Conservation (phyloP, 768 basidiomycete genomes). For the Tulasnella sp. region DNA sequence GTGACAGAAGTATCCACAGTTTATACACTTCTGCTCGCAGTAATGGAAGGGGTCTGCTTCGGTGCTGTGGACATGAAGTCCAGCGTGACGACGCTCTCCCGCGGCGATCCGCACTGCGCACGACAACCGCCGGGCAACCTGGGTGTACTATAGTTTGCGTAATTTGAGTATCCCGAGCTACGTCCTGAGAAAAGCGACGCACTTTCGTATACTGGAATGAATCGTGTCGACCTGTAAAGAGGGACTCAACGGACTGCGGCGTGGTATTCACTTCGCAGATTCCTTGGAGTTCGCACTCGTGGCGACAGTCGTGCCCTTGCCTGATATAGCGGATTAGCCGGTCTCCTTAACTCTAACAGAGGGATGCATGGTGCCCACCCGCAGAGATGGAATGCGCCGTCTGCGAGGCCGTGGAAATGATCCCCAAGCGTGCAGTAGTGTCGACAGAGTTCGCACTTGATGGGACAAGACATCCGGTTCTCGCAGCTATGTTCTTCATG, state of each 20-base stretch:
- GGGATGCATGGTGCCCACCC: constrained; percentile 30
- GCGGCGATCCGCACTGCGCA: constrained; percentile 39
- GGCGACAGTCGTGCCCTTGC: constrained; percentile 39
- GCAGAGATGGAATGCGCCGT: constrained; percentile 39
- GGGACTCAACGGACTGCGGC: constrained; percentile 48
- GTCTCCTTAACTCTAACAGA: neutral
- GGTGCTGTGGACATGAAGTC: constrained; percentile 37
- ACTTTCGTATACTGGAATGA: constrained; percentile 58
- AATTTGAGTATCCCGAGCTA: neutral
- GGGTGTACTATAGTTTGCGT: constrained; percentile 8
- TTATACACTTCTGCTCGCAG: constrained; percentile 41
- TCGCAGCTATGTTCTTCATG: constrained; percentile 42
- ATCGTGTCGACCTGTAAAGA: constrained; percentile 46
- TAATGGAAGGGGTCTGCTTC: constrained; percentile 40
- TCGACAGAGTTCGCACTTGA: constrained; percentile 43
- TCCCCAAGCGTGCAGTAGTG: constrained; percentile 36
- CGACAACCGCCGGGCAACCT: constrained; percentile 39
- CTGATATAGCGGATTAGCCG: constrained; percentile 24
- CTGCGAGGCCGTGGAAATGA: constrained; percentile 42
- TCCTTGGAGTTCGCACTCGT: constrained; percentile 34
- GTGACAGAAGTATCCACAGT: constrained; percentile 48
- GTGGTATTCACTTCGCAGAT: constrained; percentile 49
- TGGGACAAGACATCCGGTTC: constrained; percentile 37
- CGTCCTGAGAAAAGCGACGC: neutral
- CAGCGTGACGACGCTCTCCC: constrained; percentile 34